Evolutionary conservation across 1,284 basidiomycete genomes (phyloP).

Genomic region (Microbotryum scabiosae): DNA sequence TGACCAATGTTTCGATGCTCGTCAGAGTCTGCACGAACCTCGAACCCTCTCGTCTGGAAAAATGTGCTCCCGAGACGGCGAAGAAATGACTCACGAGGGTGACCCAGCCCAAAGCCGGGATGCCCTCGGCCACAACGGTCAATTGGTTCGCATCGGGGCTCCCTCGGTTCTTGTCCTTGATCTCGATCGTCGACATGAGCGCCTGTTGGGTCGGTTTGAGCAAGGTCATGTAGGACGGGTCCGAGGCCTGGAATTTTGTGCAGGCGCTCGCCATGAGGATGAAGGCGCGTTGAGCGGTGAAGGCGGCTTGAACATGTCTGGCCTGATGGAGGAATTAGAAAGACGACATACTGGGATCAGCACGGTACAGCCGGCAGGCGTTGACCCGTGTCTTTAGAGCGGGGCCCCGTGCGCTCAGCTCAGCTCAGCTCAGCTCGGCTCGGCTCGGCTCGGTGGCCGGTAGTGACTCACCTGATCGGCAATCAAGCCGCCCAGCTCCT

Average conservation of each 20-base stretch:
- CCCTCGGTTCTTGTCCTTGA: slow-evolving; percentile 73
- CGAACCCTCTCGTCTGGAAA: neutral
- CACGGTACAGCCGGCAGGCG: neutral
- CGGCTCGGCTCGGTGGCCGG: no score
- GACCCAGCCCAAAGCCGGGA: slow-evolving; percentile 85
- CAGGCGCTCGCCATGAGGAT: slow-evolving; percentile 63
- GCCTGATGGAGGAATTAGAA: slow-evolving; percentile 47
- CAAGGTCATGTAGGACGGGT: slow-evolving; percentile 55
- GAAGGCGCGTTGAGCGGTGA: slow-evolving; percentile 59
- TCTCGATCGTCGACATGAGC: slow-evolving; percentile 64
- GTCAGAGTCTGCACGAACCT: neutral
- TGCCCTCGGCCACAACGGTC: slow-evolving; percentile 71
- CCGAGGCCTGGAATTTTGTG: slow-evolving; percentile 49
- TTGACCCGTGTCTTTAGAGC: no score
- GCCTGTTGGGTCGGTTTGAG: slow-evolving; percentile 64
- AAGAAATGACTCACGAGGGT: slow-evolving; percentile 51
- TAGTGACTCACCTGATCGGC: slow-evolving; percentile 61
- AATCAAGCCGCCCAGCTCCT: slow-evolving; percentile 62
- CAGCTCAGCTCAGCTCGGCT: no score
- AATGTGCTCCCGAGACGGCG: no score
- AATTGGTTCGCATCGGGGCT: slow-evolving; percentile 76
- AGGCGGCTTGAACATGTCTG: slow-evolving; percentile 58
- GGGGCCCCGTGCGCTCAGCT: no score
- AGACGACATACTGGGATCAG: neutral
- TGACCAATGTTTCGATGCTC: neutral